Evolutionary conservation across 331 rosid species (phyloP).

Genomic region (Prunus yedoensis): DNA sequence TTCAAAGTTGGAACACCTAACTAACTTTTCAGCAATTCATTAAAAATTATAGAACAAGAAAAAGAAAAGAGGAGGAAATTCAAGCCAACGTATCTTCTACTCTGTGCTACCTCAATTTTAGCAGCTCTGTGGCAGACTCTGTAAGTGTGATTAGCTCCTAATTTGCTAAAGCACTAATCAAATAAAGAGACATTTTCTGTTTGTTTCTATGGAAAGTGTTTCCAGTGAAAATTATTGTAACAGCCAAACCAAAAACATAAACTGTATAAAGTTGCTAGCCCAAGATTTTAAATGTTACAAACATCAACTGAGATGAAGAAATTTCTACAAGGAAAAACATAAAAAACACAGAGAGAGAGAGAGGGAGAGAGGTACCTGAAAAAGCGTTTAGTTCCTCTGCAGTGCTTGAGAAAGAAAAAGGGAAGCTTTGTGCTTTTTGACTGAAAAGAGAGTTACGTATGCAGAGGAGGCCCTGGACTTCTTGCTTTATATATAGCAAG

Average conservation of each 20-base stretch:
- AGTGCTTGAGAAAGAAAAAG: constrained; percentile 7
- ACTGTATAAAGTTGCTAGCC: background rate
- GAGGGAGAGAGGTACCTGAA: constrained; percentile 20
- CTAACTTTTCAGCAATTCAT: background rate
- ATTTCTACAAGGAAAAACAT: background rate
- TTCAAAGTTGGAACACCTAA: background rate
- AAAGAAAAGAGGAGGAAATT: background rate
- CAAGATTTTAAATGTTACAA: background rate
- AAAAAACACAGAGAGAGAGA: background rate
- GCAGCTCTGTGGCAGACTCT: background rate
- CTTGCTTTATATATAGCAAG: background rate
- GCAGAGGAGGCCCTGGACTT: background rate
- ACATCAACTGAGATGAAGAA: background rate
- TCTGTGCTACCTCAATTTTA: background rate
- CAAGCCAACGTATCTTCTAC: constrained; percentile 12
- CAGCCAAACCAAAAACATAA: background rate
- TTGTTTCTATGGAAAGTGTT: background rate
- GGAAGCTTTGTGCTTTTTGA: background rate
- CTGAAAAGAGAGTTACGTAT: background rate
- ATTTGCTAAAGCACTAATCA: background rate
- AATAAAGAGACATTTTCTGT: background rate
- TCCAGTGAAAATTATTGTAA: background rate
- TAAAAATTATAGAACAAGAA: background rate
- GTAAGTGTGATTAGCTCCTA: constrained; percentile 6
- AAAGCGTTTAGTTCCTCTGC: background rate